These are phyloP conservation scores for Cyclocybe cylindracea DNA, from an alignment of 768 basidiomycete genomes.

Conservation along the genomic window DNA sequence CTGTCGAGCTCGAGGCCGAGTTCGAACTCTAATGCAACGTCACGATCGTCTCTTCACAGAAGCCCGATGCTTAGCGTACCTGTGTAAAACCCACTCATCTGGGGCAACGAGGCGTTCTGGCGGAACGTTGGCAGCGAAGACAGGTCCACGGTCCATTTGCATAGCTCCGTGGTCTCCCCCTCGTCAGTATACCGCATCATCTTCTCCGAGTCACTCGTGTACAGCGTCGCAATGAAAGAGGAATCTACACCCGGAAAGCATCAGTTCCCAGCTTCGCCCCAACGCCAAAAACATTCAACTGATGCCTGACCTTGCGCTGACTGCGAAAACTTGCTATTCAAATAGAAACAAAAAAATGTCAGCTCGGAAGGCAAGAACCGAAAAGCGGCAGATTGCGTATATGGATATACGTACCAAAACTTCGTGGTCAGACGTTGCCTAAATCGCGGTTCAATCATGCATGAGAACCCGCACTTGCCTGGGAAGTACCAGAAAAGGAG, in stretches of 20 bases:
- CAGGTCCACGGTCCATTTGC: constrained; percentile 88
- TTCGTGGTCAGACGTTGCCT: constrained; percentile 83
- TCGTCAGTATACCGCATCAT: constrained; percentile 87
- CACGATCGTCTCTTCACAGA: background rate
- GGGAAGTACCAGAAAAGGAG: constrained; percentile 7
- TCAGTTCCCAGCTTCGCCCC: background rate
- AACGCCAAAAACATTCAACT: constrained; percentile 4
- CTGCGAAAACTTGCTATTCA: constrained; percentile 71
- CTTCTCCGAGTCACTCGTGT: constrained; percentile 73
- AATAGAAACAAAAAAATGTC: constrained; percentile 10
- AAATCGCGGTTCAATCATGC: constrained; percentile 15
- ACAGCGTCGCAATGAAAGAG: constrained; percentile 79
- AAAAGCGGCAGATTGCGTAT: constrained; percentile 8
- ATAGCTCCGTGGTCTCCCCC: constrained; percentile 72
- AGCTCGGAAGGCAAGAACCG: constrained; percentile 5
- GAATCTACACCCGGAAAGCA: constrained; percentile 50
- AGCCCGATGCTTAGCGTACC: constrained; percentile 40
- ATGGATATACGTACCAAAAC: constrained; percentile 62
- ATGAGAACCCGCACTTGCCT: constrained; percentile 15
- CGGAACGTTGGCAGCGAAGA: constrained; percentile 77
- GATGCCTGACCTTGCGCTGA: constrained; percentile 45
- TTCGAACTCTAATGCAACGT: constrained; percentile 64
- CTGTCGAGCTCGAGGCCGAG: constrained; percentile 83
- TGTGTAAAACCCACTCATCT: constrained; percentile 73
- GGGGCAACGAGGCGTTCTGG: constrained; percentile 60